Evolutionary conservation across 1,284 basidiomycete species (phyloP).

Genomic region (Ustilago sp.): DNA sequence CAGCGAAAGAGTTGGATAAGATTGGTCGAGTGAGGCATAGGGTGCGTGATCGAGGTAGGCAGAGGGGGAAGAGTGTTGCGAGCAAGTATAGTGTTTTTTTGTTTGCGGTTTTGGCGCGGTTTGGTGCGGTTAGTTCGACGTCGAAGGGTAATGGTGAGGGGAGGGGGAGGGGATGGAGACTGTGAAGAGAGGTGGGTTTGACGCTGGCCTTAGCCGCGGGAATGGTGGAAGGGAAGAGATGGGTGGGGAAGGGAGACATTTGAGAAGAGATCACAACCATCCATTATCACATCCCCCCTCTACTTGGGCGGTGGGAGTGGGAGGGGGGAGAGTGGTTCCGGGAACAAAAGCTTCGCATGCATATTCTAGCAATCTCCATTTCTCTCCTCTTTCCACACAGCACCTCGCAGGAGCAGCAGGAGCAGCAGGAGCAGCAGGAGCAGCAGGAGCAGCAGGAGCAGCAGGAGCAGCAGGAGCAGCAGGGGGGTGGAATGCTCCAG

Average conservation of each 20-base stretch:
- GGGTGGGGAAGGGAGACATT: constrained; percentile 1
- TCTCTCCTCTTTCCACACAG: constrained; percentile 9
- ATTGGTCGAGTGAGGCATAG: constrained; percentile 13
- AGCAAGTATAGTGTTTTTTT: constrained; percentile 35
- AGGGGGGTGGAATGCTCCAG: neutral
- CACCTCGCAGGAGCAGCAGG: neutral
- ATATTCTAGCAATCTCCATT: constrained; percentile 27
- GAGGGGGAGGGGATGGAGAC: neutral
- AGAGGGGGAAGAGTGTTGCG: constrained; percentile 17
- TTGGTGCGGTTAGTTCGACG: neutral
- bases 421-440: neutral
- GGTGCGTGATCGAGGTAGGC: neutral
- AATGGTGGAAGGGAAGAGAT: neutral
- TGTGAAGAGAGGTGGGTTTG: constrained; percentile 4
- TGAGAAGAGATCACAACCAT: constrained; percentile 20
- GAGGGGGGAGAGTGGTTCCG: constrained; percentile 4
- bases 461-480: neutral
- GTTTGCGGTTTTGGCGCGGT: constrained; percentile 20
- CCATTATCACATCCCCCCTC: neutral
- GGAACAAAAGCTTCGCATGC: constrained; percentile 29
- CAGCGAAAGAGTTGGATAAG: constrained; percentile 18
- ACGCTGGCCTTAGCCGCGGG: neutral
- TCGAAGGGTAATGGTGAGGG: neutral
- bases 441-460: neutral
- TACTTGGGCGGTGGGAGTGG: neutral